Base-by-base conservation (phyloP, 139 green algal genomes). In the Nannochloris sp. region DNA sequence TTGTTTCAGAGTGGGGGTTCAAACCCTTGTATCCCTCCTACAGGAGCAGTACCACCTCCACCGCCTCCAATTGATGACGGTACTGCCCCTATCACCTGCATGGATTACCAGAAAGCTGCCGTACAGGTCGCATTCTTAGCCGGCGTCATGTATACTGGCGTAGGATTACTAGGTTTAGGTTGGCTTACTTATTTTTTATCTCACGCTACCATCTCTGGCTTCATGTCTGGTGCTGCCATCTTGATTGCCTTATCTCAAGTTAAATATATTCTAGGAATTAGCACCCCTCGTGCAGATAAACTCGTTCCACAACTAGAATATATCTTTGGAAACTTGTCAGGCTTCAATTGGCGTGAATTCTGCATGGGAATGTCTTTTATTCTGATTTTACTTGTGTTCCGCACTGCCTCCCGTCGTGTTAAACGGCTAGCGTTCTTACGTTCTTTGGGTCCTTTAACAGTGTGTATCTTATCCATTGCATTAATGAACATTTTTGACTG, bases 211-310 rank as follows among this genome's bases (percentile, higher is more conserved):
- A 89, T 92, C 44, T 79, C 68, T 27, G 90, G 90, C 39, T 96
- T 96, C 86, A 95, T 88, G 42, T 81, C 71, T 2, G 90, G 86
- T 8, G 89, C 90, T 2, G 84, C 90, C n/a, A 85, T 96, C 61
- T 89, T 85, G 61, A 96, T 76, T 24, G 70, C 33, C 12, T 39
- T 72, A 10, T 67, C 51, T 6, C 70, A 76, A 60, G 62, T 67
- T 37, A 82, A 80, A 47, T 84, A 68, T 58, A 72, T 83, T 23
- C 67, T 83, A 32, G 80, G 70, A 45, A 36, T 82, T 29, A 77
- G 33, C 42, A 73, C 82, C 45, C 70, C 77, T 6, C 65, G 74
- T 39, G 51, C 70, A 29, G 65, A 80, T 48, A 64, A 48, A 5
- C 39, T 82, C 0, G 54, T 74, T 6, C 39, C 64, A 34, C 54